These are phyloP conservation scores for Fusarium tjaetaba DNA, from an alignment of 2,329 filamentous ascomycete genomes.

Conservation along the genomic window DNA sequence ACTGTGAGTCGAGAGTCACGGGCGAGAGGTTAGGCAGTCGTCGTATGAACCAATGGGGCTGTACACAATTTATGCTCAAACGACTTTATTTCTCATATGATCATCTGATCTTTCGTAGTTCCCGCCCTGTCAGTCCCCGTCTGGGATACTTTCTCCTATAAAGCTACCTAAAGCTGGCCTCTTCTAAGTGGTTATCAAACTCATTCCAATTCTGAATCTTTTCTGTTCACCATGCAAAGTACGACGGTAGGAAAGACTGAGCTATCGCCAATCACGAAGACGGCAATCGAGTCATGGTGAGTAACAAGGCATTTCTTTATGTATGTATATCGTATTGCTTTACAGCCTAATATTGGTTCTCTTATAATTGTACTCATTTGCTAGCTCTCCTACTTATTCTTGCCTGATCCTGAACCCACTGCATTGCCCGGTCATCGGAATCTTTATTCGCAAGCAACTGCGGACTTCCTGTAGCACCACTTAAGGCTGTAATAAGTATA, in stretches of 20 bases:
- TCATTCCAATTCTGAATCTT: not conserved
- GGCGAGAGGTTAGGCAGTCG: not conserved
- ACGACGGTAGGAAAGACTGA: no score
- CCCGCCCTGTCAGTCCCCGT: not conserved
- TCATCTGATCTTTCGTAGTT: not conserved
- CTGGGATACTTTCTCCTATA: not conserved
- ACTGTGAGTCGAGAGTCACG: not conserved
- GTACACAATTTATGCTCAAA: not conserved
- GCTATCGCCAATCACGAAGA: not conserved
- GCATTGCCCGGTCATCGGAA: not conserved
- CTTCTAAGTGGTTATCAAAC: no score
- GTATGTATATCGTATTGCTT: not conserved
- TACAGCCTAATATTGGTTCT: not conserved
- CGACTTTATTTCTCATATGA: no score
- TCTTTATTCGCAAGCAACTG: not conserved
- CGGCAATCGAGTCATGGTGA: not conserved
- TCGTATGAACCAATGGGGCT: not conserved
- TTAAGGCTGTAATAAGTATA: not conserved
- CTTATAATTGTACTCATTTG: not conserved
- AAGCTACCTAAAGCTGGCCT: not conserved
- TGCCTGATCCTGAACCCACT: not conserved
- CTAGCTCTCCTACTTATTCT: not conserved
- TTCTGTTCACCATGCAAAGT: not conserved
- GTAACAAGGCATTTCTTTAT: not conserved
- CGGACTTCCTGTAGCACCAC: not conserved